Conservation (phyloP, 805 yeast genomes). For the Yarrowia osloensis region DNA sequence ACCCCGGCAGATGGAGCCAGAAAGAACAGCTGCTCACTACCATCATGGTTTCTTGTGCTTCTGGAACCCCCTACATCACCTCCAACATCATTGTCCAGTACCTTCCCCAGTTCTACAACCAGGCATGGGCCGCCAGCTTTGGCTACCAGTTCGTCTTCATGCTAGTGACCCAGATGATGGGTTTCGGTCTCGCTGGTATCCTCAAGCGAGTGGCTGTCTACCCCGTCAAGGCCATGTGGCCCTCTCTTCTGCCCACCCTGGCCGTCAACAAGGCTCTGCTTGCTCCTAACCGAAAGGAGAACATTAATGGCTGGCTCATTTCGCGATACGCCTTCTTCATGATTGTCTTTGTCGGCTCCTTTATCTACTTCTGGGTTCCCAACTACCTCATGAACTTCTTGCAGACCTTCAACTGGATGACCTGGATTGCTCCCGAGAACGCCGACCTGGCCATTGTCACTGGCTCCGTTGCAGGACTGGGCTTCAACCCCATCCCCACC, state of each 20-base stretch:
- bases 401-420: conserved; percentile 62
- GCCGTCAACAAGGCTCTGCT: conserved; percentile 52
- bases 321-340: conserved; percentile 54
- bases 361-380: conserved; percentile 67
- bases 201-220: conserved; percentile 60
- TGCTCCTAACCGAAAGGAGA: conserved; percentile 47
- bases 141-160: conserved; percentile 59
- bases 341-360: conserved; percentile 46
- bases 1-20: conserved; percentile 64
- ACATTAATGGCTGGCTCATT: conserved; percentile 61
- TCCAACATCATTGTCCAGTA: conserved; percentile 36
- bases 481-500: conserved; percentile 55
- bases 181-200: conserved; percentile 67
- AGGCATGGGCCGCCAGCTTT: conserved; percentile 43
- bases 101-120: conserved; percentile 41
- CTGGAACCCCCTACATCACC: conserved; percentile 38
- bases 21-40: conserved; percentile 71
- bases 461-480: conserved; percentile 53
- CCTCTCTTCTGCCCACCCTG: conserved; percentile 51
- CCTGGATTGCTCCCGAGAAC: conserved; percentile 58
- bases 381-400: conserved; percentile 52
- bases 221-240: conserved; percentile 59
- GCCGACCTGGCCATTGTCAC: conserved; percentile 52
- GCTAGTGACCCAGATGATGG: conserved; percentile 60
- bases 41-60: conserved; percentile 39